A percentile compares a stretch with the other conserved stretches of the same genome.
Evolutionary conservation across 306 rosid genomes (phyloP).

Genomic region (Quercus suber): DNA sequence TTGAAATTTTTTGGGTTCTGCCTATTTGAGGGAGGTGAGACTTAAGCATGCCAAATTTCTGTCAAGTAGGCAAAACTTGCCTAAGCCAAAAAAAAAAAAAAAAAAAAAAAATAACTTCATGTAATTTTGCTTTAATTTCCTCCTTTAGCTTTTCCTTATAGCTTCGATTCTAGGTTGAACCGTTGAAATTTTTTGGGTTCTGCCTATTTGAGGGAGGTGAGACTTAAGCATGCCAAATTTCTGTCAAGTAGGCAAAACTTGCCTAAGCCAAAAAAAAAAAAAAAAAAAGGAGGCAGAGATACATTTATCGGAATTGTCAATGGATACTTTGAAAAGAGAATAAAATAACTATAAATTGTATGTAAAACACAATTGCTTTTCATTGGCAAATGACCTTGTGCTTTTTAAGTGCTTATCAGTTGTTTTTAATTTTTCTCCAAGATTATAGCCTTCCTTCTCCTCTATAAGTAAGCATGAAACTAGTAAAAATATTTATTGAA

Average conservation of each 20-base stretch:
- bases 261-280: background rate
- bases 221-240: conserved; percentile 1
- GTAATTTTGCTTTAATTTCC: conserved; percentile 30
- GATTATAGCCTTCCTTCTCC: too few species aligned
- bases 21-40: conserved; percentile 14
- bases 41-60: conserved; percentile 1
- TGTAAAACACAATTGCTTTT: conserved; percentile 5
- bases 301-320: conserved; percentile 33
- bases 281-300: background rate
- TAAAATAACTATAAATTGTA: conserved; percentile 22
- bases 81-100: background rate
- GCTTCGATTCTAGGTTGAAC: conserved; percentile 29
- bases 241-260: conserved; percentile 16
- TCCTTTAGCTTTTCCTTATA: conserved; percentile 22
- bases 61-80: conserved; percentile 18
- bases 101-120: conserved; percentile 3
- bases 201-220: conserved; percentile 15
- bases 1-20: conserved; percentile 7
- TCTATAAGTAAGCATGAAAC: too few species aligned
- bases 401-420: background rate
- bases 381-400: background rate
- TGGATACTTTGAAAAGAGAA: conserved; percentile 22
- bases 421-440: too few species aligned
- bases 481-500: too few species aligned
- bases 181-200: conserved; percentile 4